phyloP scores from a whole-genome alignment of 148 eudicot species.

The Oxyria digyna region DNA sequence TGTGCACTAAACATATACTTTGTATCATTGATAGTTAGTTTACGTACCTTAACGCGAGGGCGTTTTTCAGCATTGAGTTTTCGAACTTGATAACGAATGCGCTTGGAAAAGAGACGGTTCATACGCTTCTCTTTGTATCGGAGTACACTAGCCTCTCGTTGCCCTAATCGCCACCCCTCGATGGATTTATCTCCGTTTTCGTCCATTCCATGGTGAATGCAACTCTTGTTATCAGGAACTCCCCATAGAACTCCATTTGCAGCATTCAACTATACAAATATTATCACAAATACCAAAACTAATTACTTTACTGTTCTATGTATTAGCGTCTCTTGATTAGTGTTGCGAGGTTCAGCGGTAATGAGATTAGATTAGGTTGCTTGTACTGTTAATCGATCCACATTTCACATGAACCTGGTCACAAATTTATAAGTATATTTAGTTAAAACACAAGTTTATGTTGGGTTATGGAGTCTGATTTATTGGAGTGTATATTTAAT shows the following conservation, averaged over 20 bases:
- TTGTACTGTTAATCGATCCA: background rate
- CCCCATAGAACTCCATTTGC: slow-evolving; percentile 5
- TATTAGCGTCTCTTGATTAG: no score
- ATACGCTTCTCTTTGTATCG: slow-evolving; percentile 75
- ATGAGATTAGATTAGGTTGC: background rate
- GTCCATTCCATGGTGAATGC: background rate
- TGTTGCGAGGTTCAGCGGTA: background rate
- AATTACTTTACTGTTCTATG: no score
- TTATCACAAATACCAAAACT: background rate
- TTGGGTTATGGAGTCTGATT: no score
- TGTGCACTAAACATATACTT: background rate
- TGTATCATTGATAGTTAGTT: background rate
- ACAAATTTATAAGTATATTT: no score
- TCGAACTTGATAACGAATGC: slow-evolving; percentile 58
- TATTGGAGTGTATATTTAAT: no score
- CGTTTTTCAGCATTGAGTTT: slow-evolving; percentile 72
- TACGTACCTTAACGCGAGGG: slow-evolving; percentile 55
- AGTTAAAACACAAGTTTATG: no score
- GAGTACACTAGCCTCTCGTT: slow-evolving; percentile 52
- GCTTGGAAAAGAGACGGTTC: slow-evolving; percentile 54
- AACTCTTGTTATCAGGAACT: background rate
- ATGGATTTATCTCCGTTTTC: background rate
- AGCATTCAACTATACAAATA: slow-evolving; percentile 1
- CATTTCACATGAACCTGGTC: background rate
- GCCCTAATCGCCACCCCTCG: slow-evolving; percentile 3